Evolutionary conservation across 2,329 filamentous ascomycete species (phyloP).

Genomic region (Teratosphaeriaceae sp.): DNA sequence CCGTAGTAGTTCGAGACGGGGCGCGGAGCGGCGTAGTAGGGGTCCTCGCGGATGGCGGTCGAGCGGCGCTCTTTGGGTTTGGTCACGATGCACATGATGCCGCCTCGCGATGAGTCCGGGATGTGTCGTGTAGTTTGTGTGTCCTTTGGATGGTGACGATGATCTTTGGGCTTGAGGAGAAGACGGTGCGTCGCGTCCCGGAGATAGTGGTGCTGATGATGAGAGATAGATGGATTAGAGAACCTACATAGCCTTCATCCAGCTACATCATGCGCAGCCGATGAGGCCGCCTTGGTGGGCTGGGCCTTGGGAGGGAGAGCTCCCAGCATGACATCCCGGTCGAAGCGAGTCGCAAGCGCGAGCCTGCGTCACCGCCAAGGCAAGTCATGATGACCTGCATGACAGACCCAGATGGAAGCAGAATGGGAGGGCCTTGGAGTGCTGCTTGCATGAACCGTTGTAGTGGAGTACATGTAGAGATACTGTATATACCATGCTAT

Average conservation of each 20-base stretch:
- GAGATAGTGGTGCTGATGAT: neutral
- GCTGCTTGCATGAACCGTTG: too few species aligned
- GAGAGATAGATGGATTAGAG: too few species aligned
- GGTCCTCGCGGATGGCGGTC: conserved; percentile 13
- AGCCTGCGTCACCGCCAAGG: neutral
- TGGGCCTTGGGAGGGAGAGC: neutral
- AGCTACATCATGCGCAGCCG: neutral
- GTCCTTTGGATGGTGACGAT: too few species aligned
- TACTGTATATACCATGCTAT: conserved; percentile 4
- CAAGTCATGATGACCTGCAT: neutral
- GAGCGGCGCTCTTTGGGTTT: neutral
- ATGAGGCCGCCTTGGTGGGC: neutral
- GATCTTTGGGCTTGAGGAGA: neutral
- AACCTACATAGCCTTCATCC: too few species aligned
- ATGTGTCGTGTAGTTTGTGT: too few species aligned
- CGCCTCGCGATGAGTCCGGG: too few species aligned
- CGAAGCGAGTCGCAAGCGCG: neutral
- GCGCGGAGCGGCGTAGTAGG: conserved; percentile 20
- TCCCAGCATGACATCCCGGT: neutral
- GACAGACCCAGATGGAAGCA: too few species aligned
- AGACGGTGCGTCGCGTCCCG: too few species aligned
- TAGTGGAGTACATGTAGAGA: neutral
- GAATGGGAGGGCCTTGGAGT: too few species aligned
- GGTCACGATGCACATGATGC: conserved; percentile 25
- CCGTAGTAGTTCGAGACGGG: conserved; percentile 28